A percentile compares a stretch with the other conserved stretches of the same genome.
These are phyloP conservation scores for Diplodia intermedia DNA, from an alignment of 2,329 filamentous ascomycete genomes.

Conservation along the genomic window DNA sequence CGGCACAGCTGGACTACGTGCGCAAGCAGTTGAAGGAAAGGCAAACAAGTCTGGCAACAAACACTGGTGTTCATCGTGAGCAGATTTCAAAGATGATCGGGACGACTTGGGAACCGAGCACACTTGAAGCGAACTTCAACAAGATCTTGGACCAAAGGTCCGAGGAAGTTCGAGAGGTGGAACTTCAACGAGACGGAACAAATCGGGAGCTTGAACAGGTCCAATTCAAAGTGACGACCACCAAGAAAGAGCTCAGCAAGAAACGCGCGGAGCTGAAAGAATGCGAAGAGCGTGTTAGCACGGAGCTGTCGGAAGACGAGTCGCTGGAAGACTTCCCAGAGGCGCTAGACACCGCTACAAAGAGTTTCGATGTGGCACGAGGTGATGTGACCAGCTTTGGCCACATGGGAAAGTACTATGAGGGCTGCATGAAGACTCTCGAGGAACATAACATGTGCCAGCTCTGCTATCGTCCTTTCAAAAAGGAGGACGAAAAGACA, in stretches of 20 bases:
- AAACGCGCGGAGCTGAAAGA: constrained; percentile 67
- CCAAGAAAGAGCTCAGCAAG: constrained; percentile 68
- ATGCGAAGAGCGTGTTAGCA: constrained; percentile 67
- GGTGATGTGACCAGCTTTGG: constrained; percentile 74
- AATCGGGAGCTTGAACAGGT: constrained; percentile 77
- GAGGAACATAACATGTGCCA: constrained; percentile 75
- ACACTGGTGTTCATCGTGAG: constrained; percentile 75
- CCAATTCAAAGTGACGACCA: constrained; percentile 73
- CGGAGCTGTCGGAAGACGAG: constrained; percentile 41
- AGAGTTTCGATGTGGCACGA: constrained; percentile 58
- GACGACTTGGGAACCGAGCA: constrained; percentile 70
- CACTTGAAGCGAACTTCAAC: constrained; percentile 75
- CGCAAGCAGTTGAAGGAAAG: constrained; percentile 80
- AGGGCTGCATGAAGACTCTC: constrained; percentile 69
- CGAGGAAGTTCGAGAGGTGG: constrained; percentile 66
- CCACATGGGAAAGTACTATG: constrained; percentile 74
- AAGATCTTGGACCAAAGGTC: constrained; percentile 64
- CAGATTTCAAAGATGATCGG: constrained; percentile 72
- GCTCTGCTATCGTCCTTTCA: constrained; percentile 75
- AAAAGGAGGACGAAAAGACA: constrained; percentile 63
- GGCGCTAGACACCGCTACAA: constrained; percentile 59
- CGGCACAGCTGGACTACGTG: constrained; percentile 82
- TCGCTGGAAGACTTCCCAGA: constrained; percentile 56
- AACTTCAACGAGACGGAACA: constrained; percentile 72
- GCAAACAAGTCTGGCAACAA: constrained; percentile 76